Percentiles rank a stretch among this genome's conserved stretches.
These are phyloP conservation scores for Boletus sp. DNA, from an alignment of 1,284 basidiomycete species.

Conservation along the genomic window DNA sequence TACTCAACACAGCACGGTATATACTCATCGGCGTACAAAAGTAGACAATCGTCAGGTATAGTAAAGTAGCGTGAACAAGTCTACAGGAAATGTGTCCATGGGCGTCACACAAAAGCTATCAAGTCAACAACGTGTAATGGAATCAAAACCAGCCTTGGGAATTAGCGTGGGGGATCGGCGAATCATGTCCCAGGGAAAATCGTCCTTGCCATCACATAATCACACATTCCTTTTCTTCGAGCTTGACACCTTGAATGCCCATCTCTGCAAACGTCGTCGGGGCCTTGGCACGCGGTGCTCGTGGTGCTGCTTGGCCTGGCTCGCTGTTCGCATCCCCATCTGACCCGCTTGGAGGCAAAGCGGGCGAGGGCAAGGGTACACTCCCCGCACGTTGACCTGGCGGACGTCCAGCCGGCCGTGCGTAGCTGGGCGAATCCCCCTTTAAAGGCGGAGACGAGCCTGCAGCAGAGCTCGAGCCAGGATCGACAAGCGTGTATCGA, in stretches of 20 bases:
- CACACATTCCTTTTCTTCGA: conserved; percentile 80
- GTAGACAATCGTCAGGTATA: not conserved
- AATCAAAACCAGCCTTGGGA: not conserved
- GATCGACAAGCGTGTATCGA: conserved; percentile 48
- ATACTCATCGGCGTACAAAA: not conserved
- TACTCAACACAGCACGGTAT: not conserved
- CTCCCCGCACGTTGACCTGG: conserved; percentile 32
- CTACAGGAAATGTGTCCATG: not conserved
- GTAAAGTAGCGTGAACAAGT: not conserved
- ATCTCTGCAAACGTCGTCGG: conserved; percentile 92
- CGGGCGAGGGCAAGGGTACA: conserved; percentile 7
- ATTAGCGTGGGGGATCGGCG: not conserved
- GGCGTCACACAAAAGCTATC: not conserved
- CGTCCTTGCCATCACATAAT: conserved; percentile 75
- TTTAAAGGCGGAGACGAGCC: conserved; percentile 15
- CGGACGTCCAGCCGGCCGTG: conserved; percentile 31
- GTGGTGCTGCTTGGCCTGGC: not conserved
- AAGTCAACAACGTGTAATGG: not conserved
- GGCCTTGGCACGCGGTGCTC: conserved; percentile 39
- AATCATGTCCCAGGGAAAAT: not conserved
- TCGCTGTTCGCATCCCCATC: not conserved
- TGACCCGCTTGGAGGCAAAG: conserved; percentile 6
- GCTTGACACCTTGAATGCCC: conserved; percentile 79
- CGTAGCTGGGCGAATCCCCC: conserved; percentile 31
- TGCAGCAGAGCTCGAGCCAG: conserved; percentile 29